Percentiles rank a stretch among this genome's conserved stretches.
phyloP scores from a whole-genome alignment of 495 filamentous ascomycete species.

The Aspergillus funiculosus region DNA sequence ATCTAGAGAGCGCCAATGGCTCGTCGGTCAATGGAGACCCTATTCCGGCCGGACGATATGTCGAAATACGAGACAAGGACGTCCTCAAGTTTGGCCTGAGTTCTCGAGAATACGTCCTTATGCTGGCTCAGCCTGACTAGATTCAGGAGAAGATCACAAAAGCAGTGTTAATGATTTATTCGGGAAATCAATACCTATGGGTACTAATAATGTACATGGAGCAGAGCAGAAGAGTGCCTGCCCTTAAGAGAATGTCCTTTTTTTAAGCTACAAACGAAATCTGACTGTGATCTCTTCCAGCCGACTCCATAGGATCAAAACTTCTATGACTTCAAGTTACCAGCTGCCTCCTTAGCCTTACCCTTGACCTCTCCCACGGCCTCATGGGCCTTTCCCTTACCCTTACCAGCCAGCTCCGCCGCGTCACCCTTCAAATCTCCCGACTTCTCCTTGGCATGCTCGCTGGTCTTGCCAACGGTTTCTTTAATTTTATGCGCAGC shows the following conservation, averaged over 20 bases:
- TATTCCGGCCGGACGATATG: constrained; percentile 67
- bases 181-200: neutral
- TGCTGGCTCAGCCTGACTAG: constrained; percentile 49
- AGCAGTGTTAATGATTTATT: neutral
- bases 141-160: neutral
- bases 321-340: constrained; percentile 8
- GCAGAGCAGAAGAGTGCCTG: neutral
- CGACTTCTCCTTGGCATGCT: constrained; percentile 33
- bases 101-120: constrained; percentile 78
- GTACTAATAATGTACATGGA: neutral
- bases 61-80: constrained; percentile 85
- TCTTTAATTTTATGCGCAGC: constrained; percentile 39
- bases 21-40: constrained; percentile 72
- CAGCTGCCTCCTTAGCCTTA: constrained; percentile 13
- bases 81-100: constrained; percentile 82
- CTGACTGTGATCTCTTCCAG: constrained; percentile 1
- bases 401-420: constrained; percentile 27
- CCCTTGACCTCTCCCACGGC: constrained; percentile 31
- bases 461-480: constrained; percentile 26
- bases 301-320: neutral
- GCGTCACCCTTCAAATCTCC: constrained; percentile 40
- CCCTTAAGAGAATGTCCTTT: neutral
- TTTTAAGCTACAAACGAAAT: neutral
- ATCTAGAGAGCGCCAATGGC: constrained; percentile 91
- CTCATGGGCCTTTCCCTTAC: constrained; percentile 39